Evolutionary conservation across 331 rosid genomes (phyloP).

Genomic region (Telfairia occidentalis): DNA sequence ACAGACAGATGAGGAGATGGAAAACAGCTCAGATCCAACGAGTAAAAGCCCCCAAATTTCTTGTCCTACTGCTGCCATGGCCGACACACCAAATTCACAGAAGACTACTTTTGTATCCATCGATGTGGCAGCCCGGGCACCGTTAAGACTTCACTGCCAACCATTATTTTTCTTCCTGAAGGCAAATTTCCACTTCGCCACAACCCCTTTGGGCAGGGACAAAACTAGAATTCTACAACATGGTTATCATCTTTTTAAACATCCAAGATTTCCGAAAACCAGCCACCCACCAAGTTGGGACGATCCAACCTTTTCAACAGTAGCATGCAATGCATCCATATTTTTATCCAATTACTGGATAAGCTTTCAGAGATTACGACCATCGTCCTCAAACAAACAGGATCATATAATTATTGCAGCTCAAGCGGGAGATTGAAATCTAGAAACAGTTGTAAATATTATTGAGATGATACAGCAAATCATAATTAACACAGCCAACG

Average conservation of each 20-base stretch:
- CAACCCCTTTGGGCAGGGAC: neutral
- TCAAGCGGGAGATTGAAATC: neutral
- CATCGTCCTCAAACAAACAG: too few species aligned
- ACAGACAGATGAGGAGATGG: neutral
- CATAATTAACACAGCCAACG: constrained; percentile 3
- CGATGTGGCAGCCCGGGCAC: neutral
- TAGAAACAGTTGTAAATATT: neutral
- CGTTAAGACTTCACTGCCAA: neutral
- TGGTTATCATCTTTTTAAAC: neutral
- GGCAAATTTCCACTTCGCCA: neutral
- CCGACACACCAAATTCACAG: neutral
- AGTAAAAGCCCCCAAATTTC: neutral
- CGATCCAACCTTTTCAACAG: too few species aligned
- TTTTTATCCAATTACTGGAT: too few species aligned
- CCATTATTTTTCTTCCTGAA: neutral
- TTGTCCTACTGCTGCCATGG: neutral
- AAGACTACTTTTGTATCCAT: neutral
- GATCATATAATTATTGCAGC: neutral
- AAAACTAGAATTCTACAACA: neutral
- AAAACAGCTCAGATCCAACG: neutral
- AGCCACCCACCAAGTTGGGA: too few species aligned
- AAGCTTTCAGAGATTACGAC: too few species aligned
- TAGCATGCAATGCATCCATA: too few species aligned
- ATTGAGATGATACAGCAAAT: constrained; percentile 5
- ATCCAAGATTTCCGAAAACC: neutral